These are phyloP conservation scores for Sporothrix globosa DNA, from an alignment of 2,329 filamentous ascomycete genomes.

Conservation along the genomic window DNA sequence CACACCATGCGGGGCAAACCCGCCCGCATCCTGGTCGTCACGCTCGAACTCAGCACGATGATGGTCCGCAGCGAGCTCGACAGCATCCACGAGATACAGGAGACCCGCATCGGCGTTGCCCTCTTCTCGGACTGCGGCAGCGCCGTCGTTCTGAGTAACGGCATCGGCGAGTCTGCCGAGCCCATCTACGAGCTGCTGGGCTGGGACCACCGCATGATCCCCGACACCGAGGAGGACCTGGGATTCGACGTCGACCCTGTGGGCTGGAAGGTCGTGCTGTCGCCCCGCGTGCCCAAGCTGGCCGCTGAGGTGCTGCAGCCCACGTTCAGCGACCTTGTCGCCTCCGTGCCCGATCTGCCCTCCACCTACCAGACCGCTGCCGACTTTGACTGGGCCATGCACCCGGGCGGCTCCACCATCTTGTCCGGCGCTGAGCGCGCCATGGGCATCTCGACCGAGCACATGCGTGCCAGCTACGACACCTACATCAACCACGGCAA, in stretches of 20 bases:
- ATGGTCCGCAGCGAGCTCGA: slow-evolving; percentile 68
- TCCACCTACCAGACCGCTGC: slow-evolving; percentile 50
- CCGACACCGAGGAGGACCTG: slow-evolving; percentile 64
- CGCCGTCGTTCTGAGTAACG: slow-evolving; percentile 66
- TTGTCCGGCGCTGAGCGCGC: slow-evolving; percentile 63
- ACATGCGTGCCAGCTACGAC: slow-evolving; percentile 71
- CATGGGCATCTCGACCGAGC: slow-evolving; percentile 62
- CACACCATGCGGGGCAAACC: slow-evolving; percentile 61
- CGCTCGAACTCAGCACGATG: slow-evolving; percentile 64
- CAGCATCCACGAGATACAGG: slow-evolving; percentile 60
- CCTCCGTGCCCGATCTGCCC: slow-evolving; percentile 51
- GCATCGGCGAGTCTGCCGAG: slow-evolving; percentile 52
- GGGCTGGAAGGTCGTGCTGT: slow-evolving; percentile 70
- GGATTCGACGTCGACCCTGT: slow-evolving; percentile 66
- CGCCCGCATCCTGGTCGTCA: slow-evolving; percentile 66
- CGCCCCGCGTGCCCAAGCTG: slow-evolving; percentile 62
- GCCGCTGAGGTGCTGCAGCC: slow-evolving; percentile 56
- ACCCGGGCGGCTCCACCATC: slow-evolving; percentile 70
- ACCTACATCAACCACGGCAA: slow-evolving; percentile 71
- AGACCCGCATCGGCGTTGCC: slow-evolving; percentile 66
- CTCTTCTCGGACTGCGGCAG: slow-evolving; percentile 74
- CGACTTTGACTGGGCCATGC: slow-evolving; percentile 74
- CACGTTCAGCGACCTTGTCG: slow-evolving; percentile 59
- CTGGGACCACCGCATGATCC: slow-evolving; percentile 66
- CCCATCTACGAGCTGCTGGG: slow-evolving; percentile 64